Evolutionary conservation across 2,329 filamentous ascomycete species (phyloP).

Genomic region (Plectosphaerella plurivora): DNA sequence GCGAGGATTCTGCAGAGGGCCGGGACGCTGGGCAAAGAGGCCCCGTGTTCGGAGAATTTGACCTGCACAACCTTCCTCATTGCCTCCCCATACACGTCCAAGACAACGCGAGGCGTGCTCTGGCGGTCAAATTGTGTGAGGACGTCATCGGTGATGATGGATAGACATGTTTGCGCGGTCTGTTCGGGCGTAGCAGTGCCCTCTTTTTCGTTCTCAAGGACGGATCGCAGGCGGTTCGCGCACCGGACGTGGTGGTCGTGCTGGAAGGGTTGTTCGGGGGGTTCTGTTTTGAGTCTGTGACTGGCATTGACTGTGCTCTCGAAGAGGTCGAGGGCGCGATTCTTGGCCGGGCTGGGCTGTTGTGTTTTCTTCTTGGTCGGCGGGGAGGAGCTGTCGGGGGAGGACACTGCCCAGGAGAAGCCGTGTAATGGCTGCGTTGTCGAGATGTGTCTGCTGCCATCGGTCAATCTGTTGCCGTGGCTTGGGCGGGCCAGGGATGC

Average conservation of each 20-base stretch:
- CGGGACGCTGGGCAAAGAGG: slow-evolving; percentile 3
- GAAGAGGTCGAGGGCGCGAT: slow-evolving; percentile 10
- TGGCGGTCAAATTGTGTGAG: background rate
- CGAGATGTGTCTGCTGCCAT: background rate
- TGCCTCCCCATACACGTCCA: background rate
- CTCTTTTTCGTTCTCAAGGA: background rate
- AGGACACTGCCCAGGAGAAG: background rate
- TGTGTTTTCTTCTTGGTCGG: background rate
- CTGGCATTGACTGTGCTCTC: slow-evolving; percentile 9
- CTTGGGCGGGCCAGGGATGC: background rate
- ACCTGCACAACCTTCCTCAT: background rate
- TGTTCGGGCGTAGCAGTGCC: background rate
- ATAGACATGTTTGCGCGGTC: background rate
- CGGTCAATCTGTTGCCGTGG: background rate
- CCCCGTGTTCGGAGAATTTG: slow-evolving; percentile 2
- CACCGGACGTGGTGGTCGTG: slow-evolving; percentile 1
- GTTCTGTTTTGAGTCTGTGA: background rate
- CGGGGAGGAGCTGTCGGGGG: background rate
- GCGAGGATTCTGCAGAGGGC: slow-evolving; percentile 8
- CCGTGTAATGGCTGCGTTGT: background rate
- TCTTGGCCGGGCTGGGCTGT: background rate
- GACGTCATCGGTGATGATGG: slow-evolving; percentile 2
- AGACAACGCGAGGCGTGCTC: background rate
- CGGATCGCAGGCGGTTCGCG: slow-evolving; percentile 1
- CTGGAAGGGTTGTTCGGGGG: background rate